phyloP scores from a whole-genome alignment of 371 early-diverging fungal species.

The Syncephalis plumigaleata region DNA sequence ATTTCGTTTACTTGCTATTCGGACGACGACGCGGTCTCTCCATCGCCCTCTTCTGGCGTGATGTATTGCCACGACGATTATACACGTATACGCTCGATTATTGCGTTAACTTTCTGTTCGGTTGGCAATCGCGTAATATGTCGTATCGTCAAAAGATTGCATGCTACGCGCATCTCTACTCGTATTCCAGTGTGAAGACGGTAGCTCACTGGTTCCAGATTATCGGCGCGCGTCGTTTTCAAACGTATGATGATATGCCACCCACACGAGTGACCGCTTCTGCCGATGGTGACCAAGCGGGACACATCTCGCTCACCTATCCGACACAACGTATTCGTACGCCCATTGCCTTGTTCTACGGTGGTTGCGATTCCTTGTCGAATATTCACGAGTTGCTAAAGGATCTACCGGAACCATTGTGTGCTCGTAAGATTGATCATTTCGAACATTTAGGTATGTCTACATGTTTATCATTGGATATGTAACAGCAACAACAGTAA shows the following conservation, averaged over 20 bases:
- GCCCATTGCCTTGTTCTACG: slow-evolving; percentile 80
- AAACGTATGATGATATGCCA: slow-evolving; percentile 86
- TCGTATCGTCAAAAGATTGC: slow-evolving; percentile 52
- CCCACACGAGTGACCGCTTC: slow-evolving; percentile 25
- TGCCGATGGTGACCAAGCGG: slow-evolving; percentile 12
- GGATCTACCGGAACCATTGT: slow-evolving; percentile 35
- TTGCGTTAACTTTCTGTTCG: slow-evolving; percentile 61
- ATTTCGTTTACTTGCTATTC: slow-evolving; percentile 80
- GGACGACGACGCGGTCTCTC: slow-evolving; percentile 68
- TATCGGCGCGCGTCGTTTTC: slow-evolving; percentile 67
- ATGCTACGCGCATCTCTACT: slow-evolving; percentile 80
- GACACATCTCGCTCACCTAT: slow-evolving; percentile 35
- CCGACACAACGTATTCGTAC: slow-evolving; percentile 74
- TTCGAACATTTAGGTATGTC: slow-evolving; percentile 51
- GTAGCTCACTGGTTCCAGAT: slow-evolving; percentile 95
- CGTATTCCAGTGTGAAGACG: slow-evolving; percentile 74
- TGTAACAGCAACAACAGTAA: not conserved
- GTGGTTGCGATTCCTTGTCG: slow-evolving; percentile 69
- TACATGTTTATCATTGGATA: not conserved
- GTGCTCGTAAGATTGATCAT: slow-evolving; percentile 35
- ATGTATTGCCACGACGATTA: slow-evolving; percentile 51
- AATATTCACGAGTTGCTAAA: slow-evolving; percentile 42
- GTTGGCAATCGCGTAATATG: slow-evolving; percentile 66
- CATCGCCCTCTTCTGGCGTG: slow-evolving; percentile 76
- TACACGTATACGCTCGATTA: slow-evolving; percentile 63